Percentiles rank a stretch among this genome's conserved stretches.
phyloP scores from a whole-genome alignment of 1,139 yeast species.

The Debaryomycetaceae sp. region DNA sequence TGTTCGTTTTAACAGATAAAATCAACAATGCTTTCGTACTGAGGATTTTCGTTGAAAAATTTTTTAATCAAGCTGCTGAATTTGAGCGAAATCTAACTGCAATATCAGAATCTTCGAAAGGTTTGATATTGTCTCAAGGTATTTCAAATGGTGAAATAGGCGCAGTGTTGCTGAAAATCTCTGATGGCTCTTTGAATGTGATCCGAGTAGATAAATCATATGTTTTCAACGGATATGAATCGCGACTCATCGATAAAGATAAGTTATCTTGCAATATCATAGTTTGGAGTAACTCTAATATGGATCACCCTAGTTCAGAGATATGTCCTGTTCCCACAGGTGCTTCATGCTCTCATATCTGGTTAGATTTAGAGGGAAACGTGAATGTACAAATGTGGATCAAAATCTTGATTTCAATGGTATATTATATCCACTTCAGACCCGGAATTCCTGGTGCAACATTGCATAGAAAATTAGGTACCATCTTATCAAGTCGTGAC shows the following conservation, averaged over 20 bases:
- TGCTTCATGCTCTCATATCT: constrained; percentile 61
- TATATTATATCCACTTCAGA: constrained; percentile 51
- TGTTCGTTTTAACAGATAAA: constrained; percentile 59
- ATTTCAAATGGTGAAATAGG: constrained; percentile 59
- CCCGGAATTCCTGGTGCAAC: constrained; percentile 58
- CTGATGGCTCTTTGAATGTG: constrained; percentile 33
- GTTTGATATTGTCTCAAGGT: constrained; percentile 55
- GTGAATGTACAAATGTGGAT: constrained; percentile 62
- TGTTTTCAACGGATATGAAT: constrained; percentile 54
- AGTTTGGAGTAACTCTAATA: constrained; percentile 11
- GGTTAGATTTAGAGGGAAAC: constrained; percentile 68
- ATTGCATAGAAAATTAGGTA: constrained; percentile 32
- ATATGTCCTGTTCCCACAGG: constrained; percentile 51
- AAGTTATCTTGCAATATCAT: constrained; percentile 63
- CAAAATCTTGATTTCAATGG: constrained; percentile 45
- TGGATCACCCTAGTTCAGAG: constrained; percentile 2
- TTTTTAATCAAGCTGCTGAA: constrained; percentile 43
- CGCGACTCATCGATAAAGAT: constrained; percentile 59
- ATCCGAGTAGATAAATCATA: constrained; percentile 53
- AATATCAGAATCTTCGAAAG: constrained; percentile 41
- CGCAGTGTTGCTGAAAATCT: constrained; percentile 45
- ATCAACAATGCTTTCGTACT: constrained; percentile 40
- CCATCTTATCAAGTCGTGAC: constrained; percentile 49
- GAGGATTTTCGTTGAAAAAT: constrained; percentile 32
- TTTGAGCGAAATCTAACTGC: constrained; percentile 40